Evolutionary conservation across 2,329 filamentous ascomycete species (phyloP).

Genomic region (Botryotinia calthae): DNA sequence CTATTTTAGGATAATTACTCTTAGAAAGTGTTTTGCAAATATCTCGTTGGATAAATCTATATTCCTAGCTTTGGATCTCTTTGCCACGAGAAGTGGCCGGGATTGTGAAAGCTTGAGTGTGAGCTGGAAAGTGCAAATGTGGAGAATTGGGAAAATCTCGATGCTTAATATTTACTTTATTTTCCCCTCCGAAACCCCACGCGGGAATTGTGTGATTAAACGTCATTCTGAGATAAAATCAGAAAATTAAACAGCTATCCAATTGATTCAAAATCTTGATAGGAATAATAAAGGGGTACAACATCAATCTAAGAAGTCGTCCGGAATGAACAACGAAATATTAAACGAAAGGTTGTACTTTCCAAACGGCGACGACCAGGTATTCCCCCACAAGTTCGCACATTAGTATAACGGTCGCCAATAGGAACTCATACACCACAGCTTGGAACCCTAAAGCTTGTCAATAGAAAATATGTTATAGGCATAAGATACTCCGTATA

Average conservation of each 20-base stretch:
- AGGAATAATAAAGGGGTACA: neutral
- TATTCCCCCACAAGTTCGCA: constrained; percentile 12
- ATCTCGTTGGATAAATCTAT: neutral
- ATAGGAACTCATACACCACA: neutral
- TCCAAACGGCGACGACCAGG: neutral
- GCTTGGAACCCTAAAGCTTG: neutral
- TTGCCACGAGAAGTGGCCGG: neutral
- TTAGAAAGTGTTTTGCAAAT: neutral
- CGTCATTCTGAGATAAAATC: neutral
- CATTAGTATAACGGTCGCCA: constrained; percentile 1
- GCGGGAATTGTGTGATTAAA: neutral
- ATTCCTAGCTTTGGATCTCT: neutral
- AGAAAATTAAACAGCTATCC: neutral
- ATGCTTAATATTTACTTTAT: constrained; percentile 6
- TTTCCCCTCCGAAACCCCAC: neutral
- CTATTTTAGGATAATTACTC: neutral
- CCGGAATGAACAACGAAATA: neutral
- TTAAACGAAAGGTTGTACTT: neutral
- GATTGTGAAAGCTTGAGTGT: neutral
- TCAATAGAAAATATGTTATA: neutral
- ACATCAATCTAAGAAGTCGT: neutral
- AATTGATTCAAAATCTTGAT: neutral
- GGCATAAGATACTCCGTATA: neutral
- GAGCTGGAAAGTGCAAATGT: neutral
- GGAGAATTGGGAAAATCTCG: neutral